Base-by-base conservation (phyloP, 2,329 filamentous ascomycete species). In the Xylogone sp. region DNA sequence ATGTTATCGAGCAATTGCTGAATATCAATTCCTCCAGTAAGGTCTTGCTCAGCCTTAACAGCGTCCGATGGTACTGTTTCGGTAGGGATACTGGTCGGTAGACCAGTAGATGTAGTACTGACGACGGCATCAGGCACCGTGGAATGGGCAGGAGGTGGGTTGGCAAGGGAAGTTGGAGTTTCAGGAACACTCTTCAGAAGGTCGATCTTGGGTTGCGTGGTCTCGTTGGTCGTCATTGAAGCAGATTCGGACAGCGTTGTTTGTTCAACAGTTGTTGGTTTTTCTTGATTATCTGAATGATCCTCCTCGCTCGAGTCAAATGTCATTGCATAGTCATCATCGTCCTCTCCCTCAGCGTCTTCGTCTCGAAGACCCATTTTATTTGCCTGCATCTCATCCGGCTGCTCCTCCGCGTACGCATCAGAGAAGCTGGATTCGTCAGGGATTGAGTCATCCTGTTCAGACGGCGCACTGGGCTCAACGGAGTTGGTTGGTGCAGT, bases 1-100 rank as follows among this genome's bases (percentile, higher is more conserved):
- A 68, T 68, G 51, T 66, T 68, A 57, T 68, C 66, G 53, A 68
- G 56, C 49, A 68, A 55, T 49, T 66, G 65, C 52, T 68, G 66
- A 34, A 68, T 68, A 50, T 68, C 66, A 62, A 68, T 65, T 42
- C 59, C 66, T 53, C 59, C 63, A 42, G 59, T 27, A 49, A 60
- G 53, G 53, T 62, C 60, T 46, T 65, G 60, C 50, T 48, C 52
- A 46, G 53, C 34, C 47, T 59, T 56, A 21, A 55, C 53, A 31
- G 59, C 48, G 21, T 58, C 51, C 42, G 42, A 47, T 45, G 57
- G 42, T 42, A 31, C 24, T 48, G 43, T 46, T 50, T 60, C 56
- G 48, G 51, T 51, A 50, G 56, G 49, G 52, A 51, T 52, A 46
- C 27, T 48, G 49, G 59, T 56, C 53, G 55, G 49, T 19, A 46